Conservation (phyloP, 495 filamentous ascomycete genomes). For the Penicillium subrubescens region DNA sequence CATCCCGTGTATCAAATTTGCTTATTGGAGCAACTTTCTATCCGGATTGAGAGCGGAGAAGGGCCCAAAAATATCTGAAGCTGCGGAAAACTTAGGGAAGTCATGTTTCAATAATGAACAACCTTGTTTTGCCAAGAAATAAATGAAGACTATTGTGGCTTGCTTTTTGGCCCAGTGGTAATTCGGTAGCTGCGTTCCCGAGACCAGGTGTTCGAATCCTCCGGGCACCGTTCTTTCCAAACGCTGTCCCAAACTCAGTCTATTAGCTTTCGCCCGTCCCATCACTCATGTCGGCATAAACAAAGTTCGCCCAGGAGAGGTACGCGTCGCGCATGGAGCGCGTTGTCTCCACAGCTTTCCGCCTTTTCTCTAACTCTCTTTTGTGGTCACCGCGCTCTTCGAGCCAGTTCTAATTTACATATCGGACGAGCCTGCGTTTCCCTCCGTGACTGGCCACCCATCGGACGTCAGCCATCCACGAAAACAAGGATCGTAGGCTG, state of each 20-base stretch:
- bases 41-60: not conserved
- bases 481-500: too few species aligned
- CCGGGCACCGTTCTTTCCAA: not conserved
- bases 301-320: not conserved
- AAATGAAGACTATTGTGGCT: not conserved
- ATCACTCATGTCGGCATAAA: not conserved
- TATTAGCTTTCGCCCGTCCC: not conserved
- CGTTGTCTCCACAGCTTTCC: not conserved
- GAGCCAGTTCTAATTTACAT: too few species aligned
- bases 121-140: not conserved
- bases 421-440: too few species aligned
- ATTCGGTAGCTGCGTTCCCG: not conserved
- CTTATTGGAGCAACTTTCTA: conserved; percentile 4
- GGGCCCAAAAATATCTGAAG: not conserved
- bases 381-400: not conserved
- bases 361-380: not conserved
- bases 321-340: not conserved
- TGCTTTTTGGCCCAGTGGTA: conserved; percentile 2
- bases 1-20: not conserved
- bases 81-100: not conserved
- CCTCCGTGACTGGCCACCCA: too few species aligned
- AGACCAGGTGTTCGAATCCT: not conserved
- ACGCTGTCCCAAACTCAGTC: not conserved
- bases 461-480: too few species aligned
- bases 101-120: not conserved